A percentile compares a stretch with the other conserved stretches of the same genome.
Conservation (phyloP, 129 eudicot genomes). For the Artemisia argyi region DNA sequence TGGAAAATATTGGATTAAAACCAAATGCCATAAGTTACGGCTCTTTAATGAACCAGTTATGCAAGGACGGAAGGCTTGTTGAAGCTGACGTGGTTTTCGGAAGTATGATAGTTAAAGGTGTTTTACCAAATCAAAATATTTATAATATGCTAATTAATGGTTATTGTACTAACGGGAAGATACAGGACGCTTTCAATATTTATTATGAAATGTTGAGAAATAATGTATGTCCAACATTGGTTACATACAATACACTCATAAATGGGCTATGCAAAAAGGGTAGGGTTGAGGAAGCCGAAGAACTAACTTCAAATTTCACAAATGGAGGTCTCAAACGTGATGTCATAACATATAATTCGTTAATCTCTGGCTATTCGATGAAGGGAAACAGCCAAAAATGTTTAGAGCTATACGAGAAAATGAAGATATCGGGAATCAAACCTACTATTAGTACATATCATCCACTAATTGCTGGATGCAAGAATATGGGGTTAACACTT, state of each 20-base stretch:
- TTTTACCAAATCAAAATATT: constrained; percentile 20
- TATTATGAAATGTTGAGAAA: constrained; percentile 21
- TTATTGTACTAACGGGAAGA: constrained; percentile 22
- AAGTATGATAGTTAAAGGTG: constrained; percentile 29
- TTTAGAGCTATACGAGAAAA: constrained; percentile 31
- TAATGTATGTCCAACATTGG: constrained; percentile 28
- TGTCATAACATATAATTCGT: constrained; percentile 22
- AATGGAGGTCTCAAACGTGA: constrained; percentile 4
- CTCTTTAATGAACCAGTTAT: constrained; percentile 21
- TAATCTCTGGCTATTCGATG: constrained; percentile 34
- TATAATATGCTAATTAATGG: constrained; percentile 32
- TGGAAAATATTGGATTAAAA: constrained; percentile 31
- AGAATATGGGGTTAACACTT: constrained; percentile 16
- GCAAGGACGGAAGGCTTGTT: constrained; percentile 25
- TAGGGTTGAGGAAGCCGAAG: constrained; percentile 36
- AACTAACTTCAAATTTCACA: constrained; percentile 14
- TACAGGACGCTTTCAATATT: constrained; percentile 32
- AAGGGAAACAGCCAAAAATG: constrained; percentile 25
- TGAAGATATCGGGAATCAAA: constrained; percentile 31
- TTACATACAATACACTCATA: constrained; percentile 33
- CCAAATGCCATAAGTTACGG: constrained; percentile 29
- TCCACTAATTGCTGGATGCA: constrained; percentile 31
- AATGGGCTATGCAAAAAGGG: constrained; percentile 39
- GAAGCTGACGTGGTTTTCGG: constrained; percentile 19
- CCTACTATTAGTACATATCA: constrained; percentile 34